A percentile compares a stretch with the other conserved stretches of the same genome.
These are phyloP conservation scores for Boletus sp. DNA, from an alignment of 1,284 basidiomycete species.

Conservation along the genomic window DNA sequence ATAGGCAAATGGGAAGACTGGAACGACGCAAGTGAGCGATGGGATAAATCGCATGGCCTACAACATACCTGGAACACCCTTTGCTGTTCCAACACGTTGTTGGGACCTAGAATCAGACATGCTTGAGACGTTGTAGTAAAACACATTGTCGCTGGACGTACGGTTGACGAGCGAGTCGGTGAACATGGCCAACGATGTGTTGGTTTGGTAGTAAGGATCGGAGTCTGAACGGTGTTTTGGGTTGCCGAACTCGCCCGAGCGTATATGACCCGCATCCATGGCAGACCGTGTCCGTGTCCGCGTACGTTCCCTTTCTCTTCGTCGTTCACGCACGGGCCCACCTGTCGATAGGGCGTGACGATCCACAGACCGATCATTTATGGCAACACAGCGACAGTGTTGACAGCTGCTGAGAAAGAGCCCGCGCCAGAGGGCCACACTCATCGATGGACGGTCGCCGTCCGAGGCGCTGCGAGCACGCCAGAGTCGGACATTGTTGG, in stretches of 20 bases:
- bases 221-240: conserved; percentile 35
- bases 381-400: conserved; percentile 90
- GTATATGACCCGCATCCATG: conserved; percentile 47
- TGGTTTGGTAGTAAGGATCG: conserved; percentile 18
- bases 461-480: conserved; percentile 76
- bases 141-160: conserved; percentile 17
- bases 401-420: conserved; percentile 79
- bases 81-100: conserved; percentile 67
- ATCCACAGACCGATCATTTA: conserved; percentile 94
- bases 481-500: conserved; percentile 75
- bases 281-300: conserved; percentile 74
- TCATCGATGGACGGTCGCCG: conserved; percentile 96
- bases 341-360: conserved; percentile 71
- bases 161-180: conserved; percentile 61
- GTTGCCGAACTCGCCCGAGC: conserved; percentile 38
- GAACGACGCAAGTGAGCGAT: conserved; percentile 22
- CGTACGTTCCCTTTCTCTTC: conserved; percentile 47
- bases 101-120: conserved; percentile 47
- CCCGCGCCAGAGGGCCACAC: conserved; percentile 76
- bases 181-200: conserved; percentile 45
- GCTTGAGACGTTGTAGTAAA: conserved; percentile 5
- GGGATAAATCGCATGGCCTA: background rate
- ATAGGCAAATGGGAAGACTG: conserved; percentile 45
- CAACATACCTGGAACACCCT: conserved; percentile 59
- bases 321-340: background rate